A percentile compares a stretch with the other conserved stretches of the same genome.
These are phyloP conservation scores for Scheffersomyces illinoinensis DNA, from an alignment of 1,139 yeast species.

Conservation along the genomic window DNA sequence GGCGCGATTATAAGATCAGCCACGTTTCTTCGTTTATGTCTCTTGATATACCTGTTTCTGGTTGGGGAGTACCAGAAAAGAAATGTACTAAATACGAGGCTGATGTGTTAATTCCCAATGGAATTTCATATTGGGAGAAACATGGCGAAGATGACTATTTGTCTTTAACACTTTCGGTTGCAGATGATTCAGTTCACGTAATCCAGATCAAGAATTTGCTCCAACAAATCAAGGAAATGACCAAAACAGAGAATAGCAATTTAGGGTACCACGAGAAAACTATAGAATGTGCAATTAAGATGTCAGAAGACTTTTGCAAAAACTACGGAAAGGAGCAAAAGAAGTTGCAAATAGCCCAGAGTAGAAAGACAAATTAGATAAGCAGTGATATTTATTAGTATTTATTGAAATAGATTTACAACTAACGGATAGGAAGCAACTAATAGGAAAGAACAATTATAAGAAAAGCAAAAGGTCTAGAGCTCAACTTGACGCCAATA, in stretches of 20 bases:
- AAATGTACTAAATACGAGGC: conserved; percentile 27
- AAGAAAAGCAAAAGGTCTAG: too few species aligned
- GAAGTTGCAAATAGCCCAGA: conserved; percentile 2
- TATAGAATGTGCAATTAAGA: not conserved
- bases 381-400: not conserved
- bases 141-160: conserved; percentile 6
- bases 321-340: conserved; percentile 8
- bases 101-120: conserved; percentile 40
- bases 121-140: conserved; percentile 29
- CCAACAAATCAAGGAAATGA: conserved; percentile 1
- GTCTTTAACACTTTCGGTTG: conserved; percentile 13
- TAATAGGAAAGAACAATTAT: not conserved
- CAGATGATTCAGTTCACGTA: conserved; percentile 11
- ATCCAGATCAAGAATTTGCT: conserved; percentile 14
- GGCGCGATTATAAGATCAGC: conserved; percentile 22
- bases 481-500: not conserved
- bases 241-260: conserved; percentile 1
- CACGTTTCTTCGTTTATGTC: conserved; percentile 35
- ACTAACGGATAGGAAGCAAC: not conserved
- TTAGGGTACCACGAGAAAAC: not conserved
- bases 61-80: conserved; percentile 27
- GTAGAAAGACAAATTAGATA: not conserved
- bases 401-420: too few species aligned
- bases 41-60: conserved; percentile 31
- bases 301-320: conserved; percentile 2